These are phyloP conservation scores for Truncatella angustata DNA, from an alignment of 2,329 filamentous ascomycete genomes.

Conservation along the genomic window DNA sequence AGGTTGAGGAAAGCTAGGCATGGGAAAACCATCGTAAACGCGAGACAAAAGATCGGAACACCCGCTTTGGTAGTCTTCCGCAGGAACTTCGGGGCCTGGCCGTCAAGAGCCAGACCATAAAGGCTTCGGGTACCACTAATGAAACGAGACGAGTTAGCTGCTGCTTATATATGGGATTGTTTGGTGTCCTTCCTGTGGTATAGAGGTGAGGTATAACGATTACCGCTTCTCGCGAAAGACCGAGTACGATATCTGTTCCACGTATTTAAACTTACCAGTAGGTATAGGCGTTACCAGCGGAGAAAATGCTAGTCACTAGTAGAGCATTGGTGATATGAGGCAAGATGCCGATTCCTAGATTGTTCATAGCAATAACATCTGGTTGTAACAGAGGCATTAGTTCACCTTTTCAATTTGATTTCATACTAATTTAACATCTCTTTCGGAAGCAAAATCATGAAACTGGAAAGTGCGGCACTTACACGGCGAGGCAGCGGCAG, in stretches of 20 bases:
- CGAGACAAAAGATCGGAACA: slow-evolving; percentile 60
- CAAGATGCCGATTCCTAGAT: slow-evolving; percentile 45
- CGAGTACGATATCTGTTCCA: neutral
- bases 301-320: slow-evolving; percentile 54
- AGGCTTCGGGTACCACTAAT: slow-evolving; percentile 42
- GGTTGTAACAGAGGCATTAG: no score
- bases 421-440: no score
- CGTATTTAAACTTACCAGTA: slow-evolving; percentile 45
- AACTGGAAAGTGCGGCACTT: no score
- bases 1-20: slow-evolving; percentile 57
- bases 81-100: slow-evolving; percentile 48
- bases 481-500: slow-evolving; percentile 52
- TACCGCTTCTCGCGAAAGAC: no score
- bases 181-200: no score
- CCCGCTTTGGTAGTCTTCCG: slow-evolving; percentile 49
- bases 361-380: slow-evolving; percentile 52
- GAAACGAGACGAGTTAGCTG: no score
- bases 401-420: no score
- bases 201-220: no score
- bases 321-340: slow-evolving; percentile 59
- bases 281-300: slow-evolving; percentile 56
- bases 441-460: no score
- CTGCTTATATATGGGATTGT: no score
- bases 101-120: slow-evolving; percentile 52
- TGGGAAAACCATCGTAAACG: slow-evolving; percentile 53